Percentiles rank a stretch among this genome's conserved stretches.
phyloP scores from a whole-genome alignment of 441 rosid genomes.

The Macaranga tanarius region DNA sequence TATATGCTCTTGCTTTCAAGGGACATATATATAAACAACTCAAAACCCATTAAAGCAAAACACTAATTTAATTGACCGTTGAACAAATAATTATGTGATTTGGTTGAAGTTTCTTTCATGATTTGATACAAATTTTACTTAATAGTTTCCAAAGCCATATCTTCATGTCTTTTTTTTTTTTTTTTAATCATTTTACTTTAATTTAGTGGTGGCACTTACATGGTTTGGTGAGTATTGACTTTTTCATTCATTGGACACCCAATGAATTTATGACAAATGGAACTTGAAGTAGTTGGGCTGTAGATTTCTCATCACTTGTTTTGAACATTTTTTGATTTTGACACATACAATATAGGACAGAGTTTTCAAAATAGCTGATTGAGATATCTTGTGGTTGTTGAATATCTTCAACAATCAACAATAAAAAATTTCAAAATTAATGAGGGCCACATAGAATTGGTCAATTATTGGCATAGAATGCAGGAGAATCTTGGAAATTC shows the following conservation, averaged over 20 bases:
- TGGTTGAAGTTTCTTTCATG: constrained; percentile 1
- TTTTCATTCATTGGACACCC: neutral
- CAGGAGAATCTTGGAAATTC: too few species aligned
- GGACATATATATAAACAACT: neutral
- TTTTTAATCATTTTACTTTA: too few species aligned
- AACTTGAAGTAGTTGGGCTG: neutral
- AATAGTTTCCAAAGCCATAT: too few species aligned
- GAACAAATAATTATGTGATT: neutral
- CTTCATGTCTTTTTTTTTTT: too few species aligned
- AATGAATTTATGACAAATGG: neutral
- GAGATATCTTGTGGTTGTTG: neutral
- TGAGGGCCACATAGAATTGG: neutral
- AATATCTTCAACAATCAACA: neutral
- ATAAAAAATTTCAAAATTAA: neutral
- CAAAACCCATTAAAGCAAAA: neutral
- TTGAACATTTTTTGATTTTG: neutral
- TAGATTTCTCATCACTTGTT: neutral
- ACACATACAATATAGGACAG: neutral
- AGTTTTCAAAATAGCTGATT: neutral
- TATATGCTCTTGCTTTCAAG: neutral
- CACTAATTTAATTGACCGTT: neutral
- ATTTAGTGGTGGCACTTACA: neutral
- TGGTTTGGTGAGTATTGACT: neutral
- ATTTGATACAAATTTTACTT: neutral
- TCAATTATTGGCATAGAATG: too few species aligned